Conservation (phyloP, 345 rosid genomes). For the Corchorus olitorius region DNA sequence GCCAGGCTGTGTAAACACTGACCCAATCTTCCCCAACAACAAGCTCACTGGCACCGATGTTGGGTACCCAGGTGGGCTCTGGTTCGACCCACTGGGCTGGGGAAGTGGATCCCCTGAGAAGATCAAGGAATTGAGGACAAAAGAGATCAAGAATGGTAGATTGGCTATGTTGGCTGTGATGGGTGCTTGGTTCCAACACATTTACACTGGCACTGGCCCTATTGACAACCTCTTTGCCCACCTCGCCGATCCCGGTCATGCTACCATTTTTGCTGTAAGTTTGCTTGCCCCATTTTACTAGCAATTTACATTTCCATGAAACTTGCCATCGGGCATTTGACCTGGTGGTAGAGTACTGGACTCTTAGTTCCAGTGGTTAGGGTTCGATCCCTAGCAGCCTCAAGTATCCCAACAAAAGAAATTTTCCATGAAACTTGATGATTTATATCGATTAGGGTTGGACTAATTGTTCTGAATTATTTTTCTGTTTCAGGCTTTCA, state of each 20-base stretch:
- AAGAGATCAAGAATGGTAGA: slow-evolving; percentile 96
- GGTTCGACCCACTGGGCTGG: slow-evolving; percentile 99
- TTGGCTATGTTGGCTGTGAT: slow-evolving; percentile 98
- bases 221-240: slow-evolving; percentile 96
- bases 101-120: slow-evolving; percentile 83
- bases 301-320: no score
- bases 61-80: slow-evolving; percentile 97
- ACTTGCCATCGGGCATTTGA: no score
- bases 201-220: slow-evolving; percentile 96
- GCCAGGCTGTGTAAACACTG: slow-evolving; percentile 95
- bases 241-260: slow-evolving; percentile 98
- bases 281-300: not conserved
- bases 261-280: slow-evolving; percentile 87
- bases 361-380: no score
- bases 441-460: not conserved
- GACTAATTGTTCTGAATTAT: slow-evolving; percentile 11
- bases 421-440: no score
- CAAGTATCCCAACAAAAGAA: no score
- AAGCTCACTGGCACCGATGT: slow-evolving; percentile 95
- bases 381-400: no score
- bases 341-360: no score
- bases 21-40: slow-evolving; percentile 96
- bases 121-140: slow-evolving; percentile 85
- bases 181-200: slow-evolving; percentile 99
- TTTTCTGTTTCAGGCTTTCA: slow-evolving; percentile 61